Evolutionary conservation across 148 eudicot genomes (phyloP).

Genomic region (Amaranthus hypochondriacus): DNA sequence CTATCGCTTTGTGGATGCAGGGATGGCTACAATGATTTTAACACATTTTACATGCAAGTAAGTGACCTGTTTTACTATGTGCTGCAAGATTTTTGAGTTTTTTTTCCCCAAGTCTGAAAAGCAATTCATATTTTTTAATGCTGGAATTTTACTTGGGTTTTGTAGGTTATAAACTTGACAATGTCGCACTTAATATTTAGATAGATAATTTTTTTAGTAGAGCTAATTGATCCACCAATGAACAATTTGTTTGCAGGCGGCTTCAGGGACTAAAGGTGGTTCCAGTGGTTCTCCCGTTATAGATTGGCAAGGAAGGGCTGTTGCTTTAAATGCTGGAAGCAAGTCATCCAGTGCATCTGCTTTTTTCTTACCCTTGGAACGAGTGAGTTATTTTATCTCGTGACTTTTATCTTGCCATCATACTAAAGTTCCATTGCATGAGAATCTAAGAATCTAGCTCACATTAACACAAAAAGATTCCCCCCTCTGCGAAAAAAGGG

Average conservation of each 20-base stretch:
- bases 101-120: neutral
- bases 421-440: neutral
- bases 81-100: neutral
- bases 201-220: neutral
- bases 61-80: slow-evolving; percentile 26
- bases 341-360: slow-evolving; percentile 93
- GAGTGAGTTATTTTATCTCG: slow-evolving; percentile 40
- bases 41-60: slow-evolving; percentile 99
- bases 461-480: neutral
- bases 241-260: slow-evolving; percentile 50
- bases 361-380: slow-evolving; percentile 91
- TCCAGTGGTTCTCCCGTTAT: slow-evolving; percentile 99
- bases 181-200: too few relatives aligned
- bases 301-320: slow-evolving; percentile 98
- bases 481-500: neutral
- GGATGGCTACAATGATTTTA: slow-evolving; percentile 99
- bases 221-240: neutral
- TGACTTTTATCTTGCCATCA: neutral
- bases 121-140: neutral
- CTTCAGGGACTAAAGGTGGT: slow-evolving; percentile 99
- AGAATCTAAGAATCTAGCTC: neutral
- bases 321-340: slow-evolving; percentile 97
- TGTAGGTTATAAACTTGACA: too few relatives aligned
- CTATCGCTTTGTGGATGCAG: slow-evolving; percentile 36
- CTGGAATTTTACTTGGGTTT: too few relatives aligned